A percentile compares a stretch with the other conserved stretches of the same genome.
Conservation (phyloP, 495 filamentous ascomycete genomes). For the Penicillium pulvis region DNA sequence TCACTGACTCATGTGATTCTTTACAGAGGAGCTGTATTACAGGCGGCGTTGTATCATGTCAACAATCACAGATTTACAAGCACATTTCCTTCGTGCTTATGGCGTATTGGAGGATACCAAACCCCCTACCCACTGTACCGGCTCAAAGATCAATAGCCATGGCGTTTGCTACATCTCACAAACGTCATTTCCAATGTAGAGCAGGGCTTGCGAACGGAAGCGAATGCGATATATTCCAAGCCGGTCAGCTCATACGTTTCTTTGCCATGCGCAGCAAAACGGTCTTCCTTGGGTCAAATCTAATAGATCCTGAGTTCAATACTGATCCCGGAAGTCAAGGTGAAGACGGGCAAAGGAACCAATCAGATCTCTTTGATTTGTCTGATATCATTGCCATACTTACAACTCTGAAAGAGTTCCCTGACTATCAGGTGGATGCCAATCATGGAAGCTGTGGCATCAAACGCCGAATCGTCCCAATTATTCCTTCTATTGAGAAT, state of each 20-base stretch:
- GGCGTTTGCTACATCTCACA: constrained; percentile 19
- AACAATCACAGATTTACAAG: constrained; percentile 74
- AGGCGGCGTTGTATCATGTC: constrained; percentile 71
- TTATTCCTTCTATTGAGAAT: constrained; percentile 66
- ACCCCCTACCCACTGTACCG: constrained; percentile 8
- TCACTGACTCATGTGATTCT: neutral
- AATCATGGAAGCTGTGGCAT: constrained; percentile 80
- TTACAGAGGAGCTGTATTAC: constrained; percentile 67
- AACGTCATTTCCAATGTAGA: constrained; percentile 64
- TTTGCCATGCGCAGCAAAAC: constrained; percentile 55
- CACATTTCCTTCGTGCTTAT: constrained; percentile 72
- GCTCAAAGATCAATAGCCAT: constrained; percentile 12
- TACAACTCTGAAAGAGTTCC: constrained; percentile 58
- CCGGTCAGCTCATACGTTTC: constrained; percentile 85
- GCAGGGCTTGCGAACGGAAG: constrained; percentile 73
- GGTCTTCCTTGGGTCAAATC: constrained; percentile 50
- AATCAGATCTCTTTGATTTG: constrained; percentile 19
- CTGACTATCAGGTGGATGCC: constrained; percentile 77
- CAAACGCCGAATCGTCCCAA: constrained; percentile 63
- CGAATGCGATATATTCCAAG: constrained; percentile 82
- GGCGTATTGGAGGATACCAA: constrained; percentile 39
- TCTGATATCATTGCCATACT: constrained; percentile 55
- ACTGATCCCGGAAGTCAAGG: constrained; percentile 15
- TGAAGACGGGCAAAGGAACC: constrained; percentile 10
- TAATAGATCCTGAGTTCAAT: constrained; percentile 45